phyloP scores from a whole-genome alignment of 139 green algal genomes.

The Picochlorum costavermella region DNA sequence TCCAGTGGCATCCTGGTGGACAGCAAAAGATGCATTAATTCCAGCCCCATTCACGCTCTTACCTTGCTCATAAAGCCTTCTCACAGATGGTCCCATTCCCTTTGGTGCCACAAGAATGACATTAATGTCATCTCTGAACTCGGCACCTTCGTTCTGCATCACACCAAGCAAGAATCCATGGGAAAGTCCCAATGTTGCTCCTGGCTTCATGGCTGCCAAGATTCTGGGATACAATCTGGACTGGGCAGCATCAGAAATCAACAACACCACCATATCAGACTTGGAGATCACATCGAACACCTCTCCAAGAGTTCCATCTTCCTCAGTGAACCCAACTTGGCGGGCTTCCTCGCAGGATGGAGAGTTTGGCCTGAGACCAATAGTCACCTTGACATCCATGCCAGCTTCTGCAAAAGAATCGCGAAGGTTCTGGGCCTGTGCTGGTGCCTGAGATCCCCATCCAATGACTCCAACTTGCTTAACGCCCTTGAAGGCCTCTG shows the following conservation, averaged over 20 bases:
- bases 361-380: conserved; percentile 81
- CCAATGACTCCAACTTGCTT: conserved; percentile 90
- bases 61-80: conserved; percentile 96
- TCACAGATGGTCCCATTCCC: conserved; percentile 97
- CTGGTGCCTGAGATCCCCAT: conserved; percentile 92
- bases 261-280: conserved; percentile 89
- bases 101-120: conserved; percentile 98
- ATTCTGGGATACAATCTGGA: conserved; percentile 92
- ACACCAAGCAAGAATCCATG: conserved; percentile 98
- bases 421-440: conserved; percentile 93
- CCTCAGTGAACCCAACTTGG: conserved; percentile 79
- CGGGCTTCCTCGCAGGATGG: conserved; percentile 77
- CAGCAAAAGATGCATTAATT: conserved; percentile 98
- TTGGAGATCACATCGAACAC: conserved; percentile 84
- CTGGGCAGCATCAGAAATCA: conserved; percentile 97
- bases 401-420: conserved; percentile 81
- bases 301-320: conserved; percentile 89
- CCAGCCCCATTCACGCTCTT: conserved; percentile 95
- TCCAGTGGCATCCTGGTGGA: conserved; percentile 98
- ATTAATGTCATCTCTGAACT: conserved; percentile 98
- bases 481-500: conserved; percentile 79
- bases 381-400: conserved; percentile 82
- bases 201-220: conserved; percentile 95
- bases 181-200: conserved; percentile 90
- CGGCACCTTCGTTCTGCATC: conserved; percentile 79